Evolutionary conservation across 352 stramenopile genomes (phyloP), one percentile per base, ranked within the genome.

Genomic region (Globisporangium takayamanum): DNA sequence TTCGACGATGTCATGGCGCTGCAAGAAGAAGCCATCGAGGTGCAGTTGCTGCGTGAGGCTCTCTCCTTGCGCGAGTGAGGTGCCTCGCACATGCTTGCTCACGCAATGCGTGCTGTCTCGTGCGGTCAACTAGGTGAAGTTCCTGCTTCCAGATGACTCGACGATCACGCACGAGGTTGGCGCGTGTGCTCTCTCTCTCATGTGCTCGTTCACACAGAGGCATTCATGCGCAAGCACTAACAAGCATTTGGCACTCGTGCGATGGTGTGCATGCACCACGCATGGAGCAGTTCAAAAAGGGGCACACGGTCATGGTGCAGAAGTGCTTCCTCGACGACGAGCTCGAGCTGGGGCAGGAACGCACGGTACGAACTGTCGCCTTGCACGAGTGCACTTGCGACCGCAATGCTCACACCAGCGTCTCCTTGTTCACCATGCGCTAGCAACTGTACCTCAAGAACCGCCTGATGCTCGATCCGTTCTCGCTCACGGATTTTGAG

Each of bases 401-500:
- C 6, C 10, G 5, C 33, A 39, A 12, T 7, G 33, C 33, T 39
- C 25, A 18, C 30, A 11, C 39, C 11, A 20, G 16, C 52, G 14
- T 44, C 25, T 42, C 6, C 7, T n/a, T 53, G 22, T 46, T 25
- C 18, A 42, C 41, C 20, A 5, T 7, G 14, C 3, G 20, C 39
- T 47, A 82, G 78, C 66, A 74, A 72, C 62, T 86, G 28, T 85
- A 48, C 25, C 51, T 84, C 33, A 65, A 71, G 14, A 67, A 64
- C 6, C 57, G 55, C 10, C 10, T 69, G 1, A 75, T 88, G 66
- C 68, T 88, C 39, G 78, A 88, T 51, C 78, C 78, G 15, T 78
- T 87, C 42, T 86, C 76, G 15, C 64, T 86, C 46, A 88, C 76
- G 4, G 78, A 88, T 61, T 88, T 88, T 62, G 60, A 70, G 2